Evolutionary conservation across 768 basidiomycete species (phyloP).

Genomic region (Rhizopogon vesiculosus): DNA sequence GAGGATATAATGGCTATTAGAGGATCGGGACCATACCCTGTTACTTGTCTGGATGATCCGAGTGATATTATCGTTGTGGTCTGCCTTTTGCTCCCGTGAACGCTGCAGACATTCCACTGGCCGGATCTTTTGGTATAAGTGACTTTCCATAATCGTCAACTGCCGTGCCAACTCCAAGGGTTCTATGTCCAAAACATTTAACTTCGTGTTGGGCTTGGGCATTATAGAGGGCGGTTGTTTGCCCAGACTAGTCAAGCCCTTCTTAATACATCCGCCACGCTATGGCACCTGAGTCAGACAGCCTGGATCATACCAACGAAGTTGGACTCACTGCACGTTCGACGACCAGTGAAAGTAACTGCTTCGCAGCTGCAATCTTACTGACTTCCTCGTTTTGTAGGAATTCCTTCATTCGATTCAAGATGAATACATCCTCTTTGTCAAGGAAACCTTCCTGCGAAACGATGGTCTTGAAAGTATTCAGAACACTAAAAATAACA

Average conservation of each 20-base stretch:
- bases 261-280: constrained; percentile 53
- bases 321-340: constrained; percentile 66
- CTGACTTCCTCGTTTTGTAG: constrained; percentile 61
- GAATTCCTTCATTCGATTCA: constrained; percentile 82
- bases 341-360: constrained; percentile 58
- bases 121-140: constrained; percentile 81
- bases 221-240: constrained; percentile 71
- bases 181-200: constrained; percentile 84
- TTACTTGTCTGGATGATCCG: constrained; percentile 87
- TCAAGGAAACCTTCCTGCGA: constrained; percentile 79
- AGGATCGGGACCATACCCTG: constrained; percentile 42
- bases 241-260: constrained; percentile 49
- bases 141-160: constrained; percentile 86
- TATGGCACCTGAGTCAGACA: constrained; percentile 16
- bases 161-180: constrained; percentile 91
- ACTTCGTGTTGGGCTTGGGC: constrained; percentile 64
- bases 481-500: constrained; percentile 56
- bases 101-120: constrained; percentile 88
- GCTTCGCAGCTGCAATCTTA: constrained; percentile 67
- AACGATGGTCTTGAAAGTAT: constrained; percentile 87
- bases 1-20: neutral
- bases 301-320: neutral
- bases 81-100: constrained; percentile 71
- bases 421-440: constrained; percentile 78
- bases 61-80: constrained; percentile 79